These are phyloP conservation scores for Cupressus sempervirens DNA, from an alignment of 75 land plant genomes.

Conservation along the genomic window DNA sequence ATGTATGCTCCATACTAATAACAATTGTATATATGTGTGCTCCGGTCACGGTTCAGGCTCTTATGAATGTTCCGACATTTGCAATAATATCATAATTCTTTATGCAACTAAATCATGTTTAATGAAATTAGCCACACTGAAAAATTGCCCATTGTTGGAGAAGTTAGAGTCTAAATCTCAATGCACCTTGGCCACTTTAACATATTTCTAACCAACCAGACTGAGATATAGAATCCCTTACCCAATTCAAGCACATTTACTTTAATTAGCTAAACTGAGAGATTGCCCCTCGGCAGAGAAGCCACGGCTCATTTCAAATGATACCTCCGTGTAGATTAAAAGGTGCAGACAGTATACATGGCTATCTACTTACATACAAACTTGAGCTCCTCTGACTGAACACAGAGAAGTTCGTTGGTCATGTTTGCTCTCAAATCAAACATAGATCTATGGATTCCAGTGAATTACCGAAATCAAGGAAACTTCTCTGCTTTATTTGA, in stretches of 20 bases:
- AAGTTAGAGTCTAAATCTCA: no score
- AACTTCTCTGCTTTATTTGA: background rate
- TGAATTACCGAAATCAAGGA: background rate
- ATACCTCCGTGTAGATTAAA: background rate
- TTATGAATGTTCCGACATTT: background rate
- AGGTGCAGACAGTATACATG: background rate
- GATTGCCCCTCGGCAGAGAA: background rate
- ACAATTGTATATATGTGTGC: background rate
- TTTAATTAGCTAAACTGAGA: background rate
- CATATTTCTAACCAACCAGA: no score
- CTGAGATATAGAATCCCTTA: no score
- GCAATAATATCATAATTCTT: background rate
- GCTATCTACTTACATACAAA: constrained; percentile 27
- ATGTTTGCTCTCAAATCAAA: background rate
- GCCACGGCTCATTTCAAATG: background rate
- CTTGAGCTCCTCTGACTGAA: constrained; percentile 51
- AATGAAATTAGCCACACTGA: background rate
- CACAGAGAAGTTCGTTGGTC: constrained; percentile 34
- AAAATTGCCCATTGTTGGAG: no score
- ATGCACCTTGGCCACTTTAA: no score
- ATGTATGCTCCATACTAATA: background rate
- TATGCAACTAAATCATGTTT: background rate
- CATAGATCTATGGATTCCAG: background rate
- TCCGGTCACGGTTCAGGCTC: background rate
- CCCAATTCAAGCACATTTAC: no score